A percentile compares a stretch with the other conserved stretches of the same genome.
Evolutionary conservation across 1,139 yeast genomes (phyloP).

Genomic region (Hemisphaericaspora xylofermentans): DNA sequence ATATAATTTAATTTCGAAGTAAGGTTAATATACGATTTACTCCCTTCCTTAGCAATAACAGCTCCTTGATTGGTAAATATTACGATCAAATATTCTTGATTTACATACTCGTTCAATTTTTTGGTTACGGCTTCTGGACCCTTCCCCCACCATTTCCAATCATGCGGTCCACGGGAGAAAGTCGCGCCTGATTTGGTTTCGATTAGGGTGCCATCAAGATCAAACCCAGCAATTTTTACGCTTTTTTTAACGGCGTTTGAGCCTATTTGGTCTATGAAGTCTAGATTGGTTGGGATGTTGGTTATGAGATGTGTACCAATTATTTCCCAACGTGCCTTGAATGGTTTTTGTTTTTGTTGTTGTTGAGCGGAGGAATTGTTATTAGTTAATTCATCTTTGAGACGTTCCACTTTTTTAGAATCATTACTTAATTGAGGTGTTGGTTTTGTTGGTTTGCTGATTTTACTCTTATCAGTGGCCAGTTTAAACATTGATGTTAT

Average conservation of each 20-base stretch:
- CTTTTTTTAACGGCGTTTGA: background rate
- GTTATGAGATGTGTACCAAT: slow-evolving; percentile 36
- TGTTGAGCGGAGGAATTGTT: background rate
- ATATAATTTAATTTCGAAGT: slow-evolving; percentile 38
- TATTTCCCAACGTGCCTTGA: slow-evolving; percentile 25
- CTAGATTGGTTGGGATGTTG: slow-evolving; percentile 25
- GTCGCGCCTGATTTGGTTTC: slow-evolving; percentile 55
- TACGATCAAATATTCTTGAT: slow-evolving; percentile 45
- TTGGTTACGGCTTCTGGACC: slow-evolving; percentile 22
- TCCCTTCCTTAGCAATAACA: slow-evolving; percentile 34
- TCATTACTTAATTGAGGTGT: background rate
- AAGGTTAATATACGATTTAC: slow-evolving; percentile 56
- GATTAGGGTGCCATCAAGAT: slow-evolving; percentile 72
- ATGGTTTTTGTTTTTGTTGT: background rate
- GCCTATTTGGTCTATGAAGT: background rate
- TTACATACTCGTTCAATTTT: slow-evolving; percentile 25
- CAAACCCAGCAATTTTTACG: slow-evolving; percentile 63
- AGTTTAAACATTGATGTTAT: slow-evolving; percentile 7
- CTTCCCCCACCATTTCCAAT: slow-evolving; percentile 66
- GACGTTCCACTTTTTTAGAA: background rate
- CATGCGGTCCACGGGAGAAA: slow-evolving; percentile 56
- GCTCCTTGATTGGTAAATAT: slow-evolving; percentile 90
- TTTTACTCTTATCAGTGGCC: background rate
- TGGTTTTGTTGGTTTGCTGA: slow-evolving; percentile 3
- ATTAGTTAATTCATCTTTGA: slow-evolving; percentile 3